Evolutionary conservation across 495 filamentous ascomycete species (phyloP).

Genomic region (Aspergillus sclerotioniger): DNA sequence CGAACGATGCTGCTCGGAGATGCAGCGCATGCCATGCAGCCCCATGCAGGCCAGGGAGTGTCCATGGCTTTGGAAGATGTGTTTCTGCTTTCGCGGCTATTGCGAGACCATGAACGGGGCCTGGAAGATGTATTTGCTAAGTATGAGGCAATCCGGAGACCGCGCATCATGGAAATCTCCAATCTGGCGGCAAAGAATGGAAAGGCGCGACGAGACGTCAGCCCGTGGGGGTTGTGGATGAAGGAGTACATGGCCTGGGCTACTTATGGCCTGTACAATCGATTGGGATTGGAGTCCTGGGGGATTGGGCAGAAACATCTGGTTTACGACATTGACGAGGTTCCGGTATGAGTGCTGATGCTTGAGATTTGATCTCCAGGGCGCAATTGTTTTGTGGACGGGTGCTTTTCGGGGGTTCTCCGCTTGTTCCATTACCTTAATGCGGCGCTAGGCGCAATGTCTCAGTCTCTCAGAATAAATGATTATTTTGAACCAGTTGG

Average conservation of each 20-base stretch:
- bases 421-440: not conserved
- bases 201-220: conserved; percentile 18
- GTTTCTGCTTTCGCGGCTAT: conserved; percentile 34
- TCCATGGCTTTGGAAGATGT: conserved; percentile 48
- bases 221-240: conserved; percentile 27
- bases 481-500: not conserved
- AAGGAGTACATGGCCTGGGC: conserved; percentile 24
- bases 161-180: conserved; percentile 28
- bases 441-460: not conserved
- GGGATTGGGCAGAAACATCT: conserved; percentile 30
- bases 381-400: not conserved
- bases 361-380: not conserved
- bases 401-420: no score
- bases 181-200: conserved; percentile 23
- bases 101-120: conserved; percentile 21
- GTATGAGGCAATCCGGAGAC: conserved; percentile 31
- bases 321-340: conserved; percentile 31
- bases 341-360: not conserved
- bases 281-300: conserved; percentile 20
- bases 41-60: conserved; percentile 45
- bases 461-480: not conserved
- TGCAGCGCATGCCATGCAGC: conserved; percentile 47
- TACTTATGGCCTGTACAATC: conserved; percentile 13
- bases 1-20: conserved; percentile 38
- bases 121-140: conserved; percentile 21